These are phyloP conservation scores for Cardamine chenopodiifolia DNA, from an alignment of 345 rosid species.

Conservation along the genomic window DNA sequence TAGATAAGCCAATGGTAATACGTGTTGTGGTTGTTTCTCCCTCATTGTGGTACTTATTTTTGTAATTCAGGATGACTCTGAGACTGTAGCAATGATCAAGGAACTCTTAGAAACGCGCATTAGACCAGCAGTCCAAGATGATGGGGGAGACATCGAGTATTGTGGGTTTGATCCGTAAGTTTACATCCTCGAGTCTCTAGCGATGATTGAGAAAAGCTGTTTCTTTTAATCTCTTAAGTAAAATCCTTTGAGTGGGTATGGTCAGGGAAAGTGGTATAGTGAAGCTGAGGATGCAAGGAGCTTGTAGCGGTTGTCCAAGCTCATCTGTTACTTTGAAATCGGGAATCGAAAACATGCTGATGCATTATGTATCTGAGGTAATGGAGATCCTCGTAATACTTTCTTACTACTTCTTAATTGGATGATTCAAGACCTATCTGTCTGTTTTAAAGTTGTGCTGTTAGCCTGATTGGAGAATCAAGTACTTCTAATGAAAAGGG, in stretches of 20 bases:
- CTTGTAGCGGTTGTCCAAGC: conserved; percentile 99
- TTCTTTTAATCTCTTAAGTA: background rate
- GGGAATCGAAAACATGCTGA: conserved; percentile 98
- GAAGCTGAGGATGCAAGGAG: conserved; percentile 93
- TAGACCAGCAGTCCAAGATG: conserved; percentile 97
- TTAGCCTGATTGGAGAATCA: background rate
- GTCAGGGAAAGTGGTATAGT: conserved; percentile 84
- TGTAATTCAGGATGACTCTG: conserved; percentile 80
- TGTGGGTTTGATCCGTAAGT: conserved; percentile 81
- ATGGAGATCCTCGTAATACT: conserved; percentile 10
- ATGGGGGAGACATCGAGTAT: conserved; percentile 96
- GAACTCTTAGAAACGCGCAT: conserved; percentile 93
- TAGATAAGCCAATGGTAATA: background rate
- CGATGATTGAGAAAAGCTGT: too few relatives aligned
- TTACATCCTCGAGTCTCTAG: conserved; percentile 29
- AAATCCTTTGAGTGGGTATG: conserved; percentile 12
- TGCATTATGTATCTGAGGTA: conserved; percentile 99
- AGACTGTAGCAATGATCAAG: conserved; percentile 94
- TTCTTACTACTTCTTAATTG: background rate
- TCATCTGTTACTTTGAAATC: conserved; percentile 96
- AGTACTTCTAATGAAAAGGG: conserved; percentile 12
- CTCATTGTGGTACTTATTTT: background rate
- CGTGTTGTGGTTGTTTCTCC: background rate
- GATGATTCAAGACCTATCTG: background rate
- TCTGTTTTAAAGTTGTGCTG: background rate